A percentile compares a stretch with the other conserved stretches of the same genome.
Conservation (phyloP, 2,329 filamentous ascomycete species). For the Lecanicillium sp. region DNA sequence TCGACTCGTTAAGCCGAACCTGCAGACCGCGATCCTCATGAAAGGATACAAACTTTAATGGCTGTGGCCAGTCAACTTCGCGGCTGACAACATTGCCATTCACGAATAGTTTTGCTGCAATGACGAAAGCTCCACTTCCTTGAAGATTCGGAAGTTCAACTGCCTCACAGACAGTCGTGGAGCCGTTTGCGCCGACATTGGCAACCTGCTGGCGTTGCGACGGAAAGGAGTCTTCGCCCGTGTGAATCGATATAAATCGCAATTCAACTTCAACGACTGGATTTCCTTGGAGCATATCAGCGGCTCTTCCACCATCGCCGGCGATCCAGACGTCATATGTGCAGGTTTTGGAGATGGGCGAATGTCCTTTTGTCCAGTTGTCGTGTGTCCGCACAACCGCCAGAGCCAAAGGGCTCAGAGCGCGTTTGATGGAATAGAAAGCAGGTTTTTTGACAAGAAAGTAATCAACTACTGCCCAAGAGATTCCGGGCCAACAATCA, state of each 20-base stretch:
- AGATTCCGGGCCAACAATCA: constrained; percentile 56
- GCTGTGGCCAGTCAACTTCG: constrained; percentile 47
- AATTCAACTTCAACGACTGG: constrained; percentile 16
- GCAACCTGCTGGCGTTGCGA: constrained; percentile 14
- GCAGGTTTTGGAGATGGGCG: not conserved
- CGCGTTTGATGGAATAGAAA: constrained; percentile 31
- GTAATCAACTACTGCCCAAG: constrained; percentile 53
- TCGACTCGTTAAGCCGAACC: constrained; percentile 19
- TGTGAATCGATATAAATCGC: constrained; percentile 28
- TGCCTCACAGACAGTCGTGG: constrained; percentile 12
- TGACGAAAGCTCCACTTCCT: constrained; percentile 30
- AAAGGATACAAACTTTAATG: constrained; percentile 46
- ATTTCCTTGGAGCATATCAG: constrained; percentile 2
- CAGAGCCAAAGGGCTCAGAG: constrained; percentile 46
- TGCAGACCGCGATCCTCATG: constrained; percentile 21
- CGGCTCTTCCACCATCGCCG: constrained; percentile 16
- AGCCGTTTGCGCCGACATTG: constrained; percentile 17
- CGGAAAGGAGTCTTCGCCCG: constrained; percentile 21
- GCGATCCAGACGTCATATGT: constrained; percentile 29
- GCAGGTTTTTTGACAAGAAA: constrained; percentile 56
- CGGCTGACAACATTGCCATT: constrained; percentile 29
- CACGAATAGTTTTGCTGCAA: constrained; percentile 30
- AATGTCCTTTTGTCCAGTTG: constrained; percentile 10
- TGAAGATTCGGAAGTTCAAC: constrained; percentile 15
- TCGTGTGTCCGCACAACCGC: constrained; percentile 32